These are phyloP conservation scores for Podospora australis DNA, from an alignment of 495 filamentous ascomycete genomes.

Conservation along the genomic window DNA sequence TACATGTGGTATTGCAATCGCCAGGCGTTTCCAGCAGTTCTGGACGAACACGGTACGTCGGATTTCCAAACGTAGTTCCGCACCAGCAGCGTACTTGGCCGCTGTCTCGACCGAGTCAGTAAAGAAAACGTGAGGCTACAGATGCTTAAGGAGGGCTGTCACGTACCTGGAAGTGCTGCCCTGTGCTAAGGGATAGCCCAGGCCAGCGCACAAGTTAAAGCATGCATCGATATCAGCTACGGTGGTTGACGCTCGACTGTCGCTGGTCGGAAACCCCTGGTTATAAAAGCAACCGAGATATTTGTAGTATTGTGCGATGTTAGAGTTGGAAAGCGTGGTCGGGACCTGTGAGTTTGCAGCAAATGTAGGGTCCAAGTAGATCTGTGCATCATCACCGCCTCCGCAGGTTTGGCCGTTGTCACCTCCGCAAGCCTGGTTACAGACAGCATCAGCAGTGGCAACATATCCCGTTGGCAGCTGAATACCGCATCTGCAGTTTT, in stretches of 20 bases:
- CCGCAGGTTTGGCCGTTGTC: constrained; percentile 13
- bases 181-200: neutral
- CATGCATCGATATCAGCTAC: neutral
- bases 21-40: neutral
- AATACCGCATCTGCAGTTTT: constrained; percentile 19
- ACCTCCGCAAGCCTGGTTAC: constrained; percentile 11
- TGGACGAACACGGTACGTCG: neutral
- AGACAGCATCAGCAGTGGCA: neutral
- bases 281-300: constrained; percentile 1
- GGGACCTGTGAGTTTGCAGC: constrained; percentile 7
- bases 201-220: neutral
- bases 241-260: neutral
- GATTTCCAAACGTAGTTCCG: neutral
- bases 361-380: constrained; percentile 19
- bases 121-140: too few relatives aligned
- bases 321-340: neutral
- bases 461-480: constrained; percentile 9
- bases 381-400: constrained; percentile 5
- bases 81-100: neutral
- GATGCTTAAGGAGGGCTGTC: too few relatives aligned
- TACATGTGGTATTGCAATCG: constrained; percentile 2
- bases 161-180: neutral
- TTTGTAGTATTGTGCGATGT: neutral
- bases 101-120: too few relatives aligned
- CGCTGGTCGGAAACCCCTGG: neutral